phyloP scores from a whole-genome alignment of 2,329 filamentous ascomycete species.

The Aureobasidium lini region DNA sequence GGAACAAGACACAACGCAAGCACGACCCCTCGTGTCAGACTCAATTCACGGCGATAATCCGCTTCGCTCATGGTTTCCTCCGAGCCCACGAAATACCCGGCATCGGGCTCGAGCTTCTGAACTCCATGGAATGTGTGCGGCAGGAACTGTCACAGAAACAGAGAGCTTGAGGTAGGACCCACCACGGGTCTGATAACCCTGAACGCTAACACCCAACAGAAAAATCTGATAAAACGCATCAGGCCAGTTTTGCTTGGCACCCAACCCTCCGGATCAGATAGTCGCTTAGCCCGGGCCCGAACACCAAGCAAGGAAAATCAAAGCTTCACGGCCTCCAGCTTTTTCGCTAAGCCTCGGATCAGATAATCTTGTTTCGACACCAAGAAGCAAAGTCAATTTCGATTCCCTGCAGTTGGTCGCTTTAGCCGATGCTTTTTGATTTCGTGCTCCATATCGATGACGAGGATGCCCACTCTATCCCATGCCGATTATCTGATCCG shows the following conservation, averaged over 20 bases:
- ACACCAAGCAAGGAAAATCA: not conserved
- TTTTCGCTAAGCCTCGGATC: constrained; percentile 9
- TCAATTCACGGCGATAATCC: not conserved
- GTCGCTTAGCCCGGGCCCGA: not conserved
- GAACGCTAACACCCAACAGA: not conserved
- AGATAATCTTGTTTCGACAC: constrained; percentile 9
- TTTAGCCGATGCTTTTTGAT: not conserved
- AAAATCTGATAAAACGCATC: constrained; percentile 11
- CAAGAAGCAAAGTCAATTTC: not conserved
- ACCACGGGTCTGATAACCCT: constrained; percentile 11
- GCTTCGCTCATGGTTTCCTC: not conserved
- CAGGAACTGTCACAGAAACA: not conserved
- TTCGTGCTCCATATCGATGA: not conserved
- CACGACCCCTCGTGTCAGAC: not conserved
- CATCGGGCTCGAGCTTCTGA: not conserved
- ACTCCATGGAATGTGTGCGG: not conserved
- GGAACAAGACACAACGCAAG: not conserved
- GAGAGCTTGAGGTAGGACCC: not conserved
- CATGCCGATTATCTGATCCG: not conserved
- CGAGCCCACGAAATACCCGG: not conserved
- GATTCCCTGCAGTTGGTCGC: not conserved
- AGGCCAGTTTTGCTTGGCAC: not conserved
- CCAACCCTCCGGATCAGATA: not conserved
- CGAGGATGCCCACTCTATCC: not conserved
- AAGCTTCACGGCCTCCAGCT: not conserved